Base-by-base conservation (phyloP, 148 eudicot genomes). In the Rhododendron williamsianum region DNA sequence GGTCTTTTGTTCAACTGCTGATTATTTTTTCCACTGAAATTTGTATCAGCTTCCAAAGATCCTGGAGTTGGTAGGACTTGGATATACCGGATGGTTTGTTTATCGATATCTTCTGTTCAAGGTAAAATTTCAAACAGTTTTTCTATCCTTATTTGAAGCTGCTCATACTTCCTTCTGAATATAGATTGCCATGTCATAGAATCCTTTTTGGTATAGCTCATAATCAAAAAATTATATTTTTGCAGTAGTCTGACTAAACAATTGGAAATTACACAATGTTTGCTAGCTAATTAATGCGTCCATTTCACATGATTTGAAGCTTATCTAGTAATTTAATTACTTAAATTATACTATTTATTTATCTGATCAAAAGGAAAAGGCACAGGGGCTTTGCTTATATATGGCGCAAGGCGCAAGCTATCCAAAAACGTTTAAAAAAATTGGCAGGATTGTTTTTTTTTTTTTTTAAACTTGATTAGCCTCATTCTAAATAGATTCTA, bases 21-120 rank as follows among this genome's bases (percentile, higher is more conserved):
- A 81, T 21, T 16, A 2, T 8, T 6, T 27, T 81, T 60, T 74
- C 46, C 69, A 18, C 18, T 63, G n/a, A 56, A 25, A 49, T 81
- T 56, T 80, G 36, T 88, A 69, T 83, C 93, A 97, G 99, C 98
- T 97, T 85, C 99, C 99, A 18, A 97, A 97, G 93, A 82, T 97
- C 91, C 82, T 97, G 99, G 99, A 97, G 90, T 89, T 97, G 93
- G 98, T 97, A 74, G 99, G 99, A 74, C 99, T 97, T 84, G 98
- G 98, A 88, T 97, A 97, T 89, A 92, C 98, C 2, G 98, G 98
- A 88, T 97, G 99, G 99, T 97, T 97, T 88, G 98, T 97, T 83
- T 97, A 97, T 93, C 98, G 98, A 43, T 97, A 97, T 88, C 98
- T 97, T 83, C 98, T 97, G 72, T 97, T 97, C 94, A 95, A 97